Conservation (phyloP, 2,329 filamentous ascomycete species). For the Epichloe amarillans region DNA sequence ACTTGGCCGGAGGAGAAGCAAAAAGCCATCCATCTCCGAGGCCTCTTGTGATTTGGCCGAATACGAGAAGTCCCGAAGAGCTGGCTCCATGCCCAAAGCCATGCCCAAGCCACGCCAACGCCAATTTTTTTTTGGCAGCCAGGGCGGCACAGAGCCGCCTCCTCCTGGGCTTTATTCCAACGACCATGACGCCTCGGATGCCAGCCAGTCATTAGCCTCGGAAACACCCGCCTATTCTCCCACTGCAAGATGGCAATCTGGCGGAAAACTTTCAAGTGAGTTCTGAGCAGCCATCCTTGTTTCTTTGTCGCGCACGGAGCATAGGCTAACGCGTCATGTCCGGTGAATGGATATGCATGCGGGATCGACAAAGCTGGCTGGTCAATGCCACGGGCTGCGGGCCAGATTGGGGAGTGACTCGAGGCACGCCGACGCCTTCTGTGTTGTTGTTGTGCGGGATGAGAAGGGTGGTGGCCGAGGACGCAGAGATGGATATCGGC, state of each 20-base stretch:
- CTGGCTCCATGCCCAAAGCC: too few species aligned
- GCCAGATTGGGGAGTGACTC: not conserved
- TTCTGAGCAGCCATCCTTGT: not conserved
- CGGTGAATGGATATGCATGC: not conserved
- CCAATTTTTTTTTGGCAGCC: too few species aligned
- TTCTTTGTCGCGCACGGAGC: not conserved
- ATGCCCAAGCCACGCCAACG: too few species aligned
- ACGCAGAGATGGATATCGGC: too few species aligned
- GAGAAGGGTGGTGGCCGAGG: not conserved
- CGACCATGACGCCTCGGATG: not conserved
- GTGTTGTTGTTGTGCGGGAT: not conserved
- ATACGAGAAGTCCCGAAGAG: too few species aligned
- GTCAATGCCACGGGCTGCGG: too few species aligned
- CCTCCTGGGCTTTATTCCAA: not conserved
- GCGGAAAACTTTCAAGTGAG: too few species aligned
- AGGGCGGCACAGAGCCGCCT: not conserved
- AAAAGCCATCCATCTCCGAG: too few species aligned
- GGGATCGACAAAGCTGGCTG: not conserved
- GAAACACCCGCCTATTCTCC: not conserved
- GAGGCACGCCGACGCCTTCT: not conserved
- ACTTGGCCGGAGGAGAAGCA: too few species aligned
- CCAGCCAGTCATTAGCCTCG: not conserved
- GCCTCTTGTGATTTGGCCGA: too few species aligned
- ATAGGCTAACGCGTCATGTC: not conserved
- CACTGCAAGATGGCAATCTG: not conserved